Conservation (phyloP, 495 filamentous ascomycete species). For the Physcia stellaris region DNA sequence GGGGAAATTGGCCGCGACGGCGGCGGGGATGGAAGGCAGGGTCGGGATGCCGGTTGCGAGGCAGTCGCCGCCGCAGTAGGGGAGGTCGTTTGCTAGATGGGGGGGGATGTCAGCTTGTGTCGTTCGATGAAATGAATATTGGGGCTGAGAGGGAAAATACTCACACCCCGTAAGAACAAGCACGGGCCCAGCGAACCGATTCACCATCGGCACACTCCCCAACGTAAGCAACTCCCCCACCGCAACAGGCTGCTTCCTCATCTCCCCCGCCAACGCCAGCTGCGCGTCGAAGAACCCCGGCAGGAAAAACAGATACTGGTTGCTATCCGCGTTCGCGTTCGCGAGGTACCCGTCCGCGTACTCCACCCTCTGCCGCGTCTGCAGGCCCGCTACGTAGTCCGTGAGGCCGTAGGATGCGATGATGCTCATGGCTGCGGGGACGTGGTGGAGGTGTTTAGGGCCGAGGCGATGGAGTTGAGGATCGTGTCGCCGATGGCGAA, state of each 20-base stretch:
- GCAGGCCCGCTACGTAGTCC: slow-evolving; percentile 12
- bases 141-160: not conserved
- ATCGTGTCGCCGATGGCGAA: slow-evolving; percentile 1
- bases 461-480: not conserved
- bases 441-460: slow-evolving; percentile 1
- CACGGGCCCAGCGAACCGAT: slow-evolving; percentile 31
- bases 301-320: slow-evolving; percentile 32
- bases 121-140: too few relatives aligned
- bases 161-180: slow-evolving; percentile 30
- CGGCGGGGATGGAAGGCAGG: slow-evolving; percentile 26
- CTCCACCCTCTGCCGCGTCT: slow-evolving; percentile 9
- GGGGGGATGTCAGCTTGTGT: not conserved
- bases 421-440: too few relatives aligned
- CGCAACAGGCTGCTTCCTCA: slow-evolving; percentile 34
- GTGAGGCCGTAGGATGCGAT: too few relatives aligned
- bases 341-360: slow-evolving; percentile 32
- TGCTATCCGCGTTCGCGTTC: slow-evolving; percentile 21
- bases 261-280: slow-evolving; percentile 26
- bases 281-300: slow-evolving; percentile 32
- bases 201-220: slow-evolving; percentile 14
- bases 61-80: slow-evolving; percentile 42
- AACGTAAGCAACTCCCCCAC: slow-evolving; percentile 36
- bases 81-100: slow-evolving; percentile 28
- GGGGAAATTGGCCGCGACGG: slow-evolving; percentile 26
- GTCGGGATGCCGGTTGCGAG: slow-evolving; percentile 19